phyloP scores from a whole-genome alignment of 129 eudicot species.

The Pseudognaphalium luteoalbum region DNA sequence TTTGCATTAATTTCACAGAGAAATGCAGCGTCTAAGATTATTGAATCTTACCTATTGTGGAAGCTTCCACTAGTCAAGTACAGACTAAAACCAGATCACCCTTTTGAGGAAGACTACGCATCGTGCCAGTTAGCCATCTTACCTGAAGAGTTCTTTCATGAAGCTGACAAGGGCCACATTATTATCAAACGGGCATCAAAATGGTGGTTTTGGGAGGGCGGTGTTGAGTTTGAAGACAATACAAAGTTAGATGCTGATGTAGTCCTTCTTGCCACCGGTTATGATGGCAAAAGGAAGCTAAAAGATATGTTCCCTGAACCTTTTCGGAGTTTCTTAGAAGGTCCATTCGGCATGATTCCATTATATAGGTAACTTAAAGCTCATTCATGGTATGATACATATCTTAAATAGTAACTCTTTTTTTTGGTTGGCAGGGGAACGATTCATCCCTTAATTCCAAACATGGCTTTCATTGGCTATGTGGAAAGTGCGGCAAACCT shows the following conservation, averaged over 20 bases:
- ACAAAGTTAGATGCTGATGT: slow-evolving; percentile 79
- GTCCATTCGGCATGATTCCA: slow-evolving; percentile 75
- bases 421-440: slow-evolving; percentile 60
- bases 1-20: slow-evolving; percentile 31
- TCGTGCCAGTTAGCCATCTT: slow-evolving; percentile 93
- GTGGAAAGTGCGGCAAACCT: slow-evolving; percentile 87
- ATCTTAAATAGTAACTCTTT: not conserved
- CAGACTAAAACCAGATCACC: slow-evolving; percentile 89
- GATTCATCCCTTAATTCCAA: slow-evolving; percentile 85
- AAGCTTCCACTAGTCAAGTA: slow-evolving; percentile 87
- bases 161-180: slow-evolving; percentile 79
- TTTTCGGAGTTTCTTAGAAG: slow-evolving; percentile 56
- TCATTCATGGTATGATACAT: not conserved
- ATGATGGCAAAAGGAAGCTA: slow-evolving; percentile 80
- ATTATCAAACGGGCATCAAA: slow-evolving; percentile 55
- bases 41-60: slow-evolving; percentile 76
- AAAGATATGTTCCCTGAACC: slow-evolving; percentile 63
- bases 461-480: slow-evolving; percentile 88
- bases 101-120: slow-evolving; percentile 92
- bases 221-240: slow-evolving; percentile 70
- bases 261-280: slow-evolving; percentile 84
- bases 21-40: slow-evolving; percentile 55
- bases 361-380: slow-evolving; percentile 58
- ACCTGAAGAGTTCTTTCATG: slow-evolving; percentile 70
- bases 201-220: slow-evolving; percentile 92